phyloP scores from a whole-genome alignment of 257 asterid species.

The Eustoma russellianum region DNA sequence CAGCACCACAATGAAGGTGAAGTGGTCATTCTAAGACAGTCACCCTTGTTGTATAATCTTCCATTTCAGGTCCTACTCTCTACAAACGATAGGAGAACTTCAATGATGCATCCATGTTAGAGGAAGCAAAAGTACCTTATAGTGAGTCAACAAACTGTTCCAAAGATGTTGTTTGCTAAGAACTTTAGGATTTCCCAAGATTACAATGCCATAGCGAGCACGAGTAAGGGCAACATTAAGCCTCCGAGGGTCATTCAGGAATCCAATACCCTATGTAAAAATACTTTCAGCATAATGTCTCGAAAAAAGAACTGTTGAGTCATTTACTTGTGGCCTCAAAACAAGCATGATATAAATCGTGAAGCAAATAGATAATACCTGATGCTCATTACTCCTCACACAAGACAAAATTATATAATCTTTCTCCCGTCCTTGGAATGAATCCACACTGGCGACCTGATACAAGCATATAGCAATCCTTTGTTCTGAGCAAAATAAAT shows the following conservation, averaged over 20 bases:
- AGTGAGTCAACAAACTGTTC: conserved; percentile 90
- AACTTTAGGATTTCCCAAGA: conserved; percentile 96
- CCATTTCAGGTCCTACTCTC: too few relatives aligned
- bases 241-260: conserved; percentile 96
- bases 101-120: not conserved
- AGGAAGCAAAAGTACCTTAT: conserved; percentile 51
- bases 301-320: too few relatives aligned
- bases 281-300: not conserved
- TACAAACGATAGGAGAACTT: not conserved
- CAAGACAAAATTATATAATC: conserved; percentile 92
- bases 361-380: conserved; percentile 39
- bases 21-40: too few relatives aligned
- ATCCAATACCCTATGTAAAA: conserved; percentile 77
- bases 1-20: not conserved
- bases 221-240: conserved; percentile 99
- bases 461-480: conserved; percentile 17
- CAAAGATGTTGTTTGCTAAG: conserved; percentile 92
- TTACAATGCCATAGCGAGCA: conserved; percentile 97
- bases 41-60: too few relatives aligned
- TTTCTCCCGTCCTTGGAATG: conserved; percentile 98
- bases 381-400: conserved; percentile 98
- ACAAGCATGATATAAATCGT: not conserved
- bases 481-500: not conserved
- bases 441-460: conserved; percentile 98
- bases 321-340: not conserved